Evolutionary conservation across 805 yeast species (phyloP).

Genomic region (Sungouiella blattae): DNA sequence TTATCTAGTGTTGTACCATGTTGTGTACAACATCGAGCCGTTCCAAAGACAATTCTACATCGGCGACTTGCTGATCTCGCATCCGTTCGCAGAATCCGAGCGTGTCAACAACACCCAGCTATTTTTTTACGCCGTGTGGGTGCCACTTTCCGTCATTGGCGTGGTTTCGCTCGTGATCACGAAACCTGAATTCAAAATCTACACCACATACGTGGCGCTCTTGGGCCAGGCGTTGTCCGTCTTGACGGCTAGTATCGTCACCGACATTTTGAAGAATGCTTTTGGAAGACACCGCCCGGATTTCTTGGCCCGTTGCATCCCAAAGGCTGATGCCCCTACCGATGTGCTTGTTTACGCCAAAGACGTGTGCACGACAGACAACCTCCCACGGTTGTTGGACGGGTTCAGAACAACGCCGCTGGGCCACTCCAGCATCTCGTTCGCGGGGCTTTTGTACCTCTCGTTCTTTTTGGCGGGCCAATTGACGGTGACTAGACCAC

Average conservation of each 20-base stretch:
- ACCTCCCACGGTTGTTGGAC: conserved; percentile 47
- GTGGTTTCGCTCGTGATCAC: conserved; percentile 37
- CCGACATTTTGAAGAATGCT: conserved; percentile 76
- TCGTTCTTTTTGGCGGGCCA: conserved; percentile 71
- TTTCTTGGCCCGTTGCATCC: conserved; percentile 80
- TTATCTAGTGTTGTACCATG: conserved; percentile 20
- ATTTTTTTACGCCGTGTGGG: conserved; percentile 47
- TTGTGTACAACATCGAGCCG: conserved; percentile 42
- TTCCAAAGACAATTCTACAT: conserved; percentile 75
- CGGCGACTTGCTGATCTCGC: conserved; percentile 72
- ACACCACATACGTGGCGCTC: conserved; percentile 59
- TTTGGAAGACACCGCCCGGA: conserved; percentile 93
- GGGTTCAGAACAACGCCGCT: conserved; percentile 83
- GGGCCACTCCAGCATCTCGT: conserved; percentile 73
- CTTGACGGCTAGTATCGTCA: conserved; percentile 56
- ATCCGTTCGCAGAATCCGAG: conserved; percentile 76
- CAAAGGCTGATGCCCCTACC: conserved; percentile 53
- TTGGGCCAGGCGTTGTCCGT: conserved; percentile 65
- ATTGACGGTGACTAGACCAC: conserved; percentile 40
- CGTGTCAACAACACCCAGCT: conserved; percentile 59
- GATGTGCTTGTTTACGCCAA: conserved; percentile 54
- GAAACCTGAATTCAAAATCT: conserved; percentile 50
- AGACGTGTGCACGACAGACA: conserved; percentile 61
- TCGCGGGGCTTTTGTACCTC: conserved; percentile 62
- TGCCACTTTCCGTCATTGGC: conserved; percentile 46